Evolutionary conservation across 331 rosid species (phyloP).

Genomic region (Ulmus americana): DNA sequence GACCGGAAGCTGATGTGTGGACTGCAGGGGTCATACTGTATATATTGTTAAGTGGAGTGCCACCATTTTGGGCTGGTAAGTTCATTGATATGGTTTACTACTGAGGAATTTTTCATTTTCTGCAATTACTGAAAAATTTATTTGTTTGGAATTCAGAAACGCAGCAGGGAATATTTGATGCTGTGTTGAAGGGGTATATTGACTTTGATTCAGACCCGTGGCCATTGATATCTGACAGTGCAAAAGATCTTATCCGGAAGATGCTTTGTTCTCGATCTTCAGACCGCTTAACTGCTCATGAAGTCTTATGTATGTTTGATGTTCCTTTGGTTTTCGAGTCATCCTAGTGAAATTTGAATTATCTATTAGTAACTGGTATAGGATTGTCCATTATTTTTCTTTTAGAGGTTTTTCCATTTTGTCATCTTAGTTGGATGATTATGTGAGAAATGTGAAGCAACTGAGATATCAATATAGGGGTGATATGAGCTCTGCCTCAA

Average conservation of each 20-base stretch:
- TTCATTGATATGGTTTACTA: conserved; percentile 13
- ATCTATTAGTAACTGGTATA: not conserved
- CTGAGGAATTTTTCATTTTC: conserved; percentile 3
- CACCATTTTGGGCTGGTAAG: conserved; percentile 99
- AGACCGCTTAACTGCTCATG: conserved; percentile 88
- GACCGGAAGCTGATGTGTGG: conserved; percentile 97
- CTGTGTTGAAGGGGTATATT: conserved; percentile 87
- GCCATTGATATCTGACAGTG: conserved; percentile 91
- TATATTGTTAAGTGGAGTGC: conserved; percentile 93
- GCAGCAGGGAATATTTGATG: conserved; percentile 98
- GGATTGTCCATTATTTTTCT: too few species aligned
- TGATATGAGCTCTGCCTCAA: not conserved
- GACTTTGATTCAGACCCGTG: conserved; percentile 98
- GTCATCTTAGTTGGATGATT: not conserved
- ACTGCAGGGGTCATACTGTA: conserved; percentile 95
- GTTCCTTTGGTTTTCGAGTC: conserved; percentile 18
- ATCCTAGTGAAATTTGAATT: conserved; percentile 1
- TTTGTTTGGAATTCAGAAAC: conserved; percentile 60
- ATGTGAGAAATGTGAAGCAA: not conserved
- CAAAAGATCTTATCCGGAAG: conserved; percentile 78
- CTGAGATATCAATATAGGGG: conserved; percentile 1
- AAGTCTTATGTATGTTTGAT: conserved; percentile 76
- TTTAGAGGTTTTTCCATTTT: too few species aligned
- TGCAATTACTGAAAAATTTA: conserved; percentile 29
- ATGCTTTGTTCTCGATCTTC: conserved; percentile 84